Evolutionary conservation across 2,329 filamentous ascomycete species (phyloP), one percentile per base, ranked within the genome.

Genomic region (Venturia effusa): DNA sequence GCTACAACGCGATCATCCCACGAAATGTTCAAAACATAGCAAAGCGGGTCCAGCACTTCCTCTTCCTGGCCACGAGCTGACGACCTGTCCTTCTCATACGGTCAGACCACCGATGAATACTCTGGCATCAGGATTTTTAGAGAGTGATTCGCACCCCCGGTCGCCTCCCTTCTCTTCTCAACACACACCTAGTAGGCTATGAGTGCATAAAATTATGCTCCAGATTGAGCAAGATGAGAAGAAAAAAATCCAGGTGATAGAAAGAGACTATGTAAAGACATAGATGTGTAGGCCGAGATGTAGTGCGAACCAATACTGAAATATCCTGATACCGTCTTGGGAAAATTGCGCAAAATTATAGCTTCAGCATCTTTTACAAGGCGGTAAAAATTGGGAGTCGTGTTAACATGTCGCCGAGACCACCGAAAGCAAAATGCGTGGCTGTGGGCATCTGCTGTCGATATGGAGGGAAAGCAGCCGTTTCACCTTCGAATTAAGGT

Each of bases 1-100:
- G 70, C 74, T 8, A 34, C 24, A 19, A 64, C 32, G 37, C 19
- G 62, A 48, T 57, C 51, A 15, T 24, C 51, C 15, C 19, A 27
- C 19, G 34, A 34, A 57, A 19, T n/a, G 51, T n/a, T 57, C 15
- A 13, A 8, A 19, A 8, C 10, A 17, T 30, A 34, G n/a, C 34
- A n/a, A 34, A 55, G 30, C 27, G 51, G 30, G 51, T 15, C 30
- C 27, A n/a, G 19, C 4, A 2, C 51, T 19, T 10, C 19, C 1
- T 24, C 4, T 4, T 24, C 7, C n/a, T 11, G 13, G 2, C 10
- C 3, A 11, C 10, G 1, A 27, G 22, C 10, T 1, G 45, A 27
- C 10, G 22, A 27, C 22, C 22, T 22, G 1, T 27, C 45, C 24
- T 2, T 4, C 45, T 27, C 22, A 51, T 11, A 51, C 22, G 22